These are phyloP conservation scores for Neurospora pannonica DNA, from an alignment of 495 filamentous ascomycete genomes.

Conservation along the genomic window DNA sequence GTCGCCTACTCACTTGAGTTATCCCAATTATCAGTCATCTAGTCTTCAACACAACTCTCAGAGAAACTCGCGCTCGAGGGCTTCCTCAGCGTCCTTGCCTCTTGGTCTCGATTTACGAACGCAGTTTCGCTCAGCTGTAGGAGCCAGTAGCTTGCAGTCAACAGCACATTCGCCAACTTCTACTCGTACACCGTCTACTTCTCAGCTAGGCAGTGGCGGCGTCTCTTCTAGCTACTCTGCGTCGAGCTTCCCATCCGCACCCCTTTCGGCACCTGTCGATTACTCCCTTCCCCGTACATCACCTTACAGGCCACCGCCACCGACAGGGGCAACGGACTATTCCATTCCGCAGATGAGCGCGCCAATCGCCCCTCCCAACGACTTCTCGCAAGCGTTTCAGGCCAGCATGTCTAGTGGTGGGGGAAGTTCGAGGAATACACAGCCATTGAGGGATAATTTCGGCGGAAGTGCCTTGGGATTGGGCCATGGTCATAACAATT, in stretches of 20 bases:
- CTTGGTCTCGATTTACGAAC: constrained; percentile 37
- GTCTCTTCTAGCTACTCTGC: constrained; percentile 37
- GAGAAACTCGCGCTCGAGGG: constrained; percentile 34
- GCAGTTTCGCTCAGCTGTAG: constrained; percentile 37
- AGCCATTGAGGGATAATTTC: constrained; percentile 36
- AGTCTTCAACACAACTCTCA: constrained; percentile 35
- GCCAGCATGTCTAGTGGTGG: constrained; percentile 31
- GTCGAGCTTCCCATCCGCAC: constrained; percentile 40
- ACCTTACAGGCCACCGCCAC: constrained; percentile 18
- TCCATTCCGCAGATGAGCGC: constrained; percentile 47
- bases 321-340: constrained; percentile 33
- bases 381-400: constrained; percentile 43
- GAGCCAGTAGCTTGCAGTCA: constrained; percentile 29
- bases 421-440: constrained; percentile 27
- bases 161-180: constrained; percentile 28
- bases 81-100: constrained; percentile 37
- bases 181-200: constrained; percentile 26
- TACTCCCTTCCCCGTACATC: constrained; percentile 42
- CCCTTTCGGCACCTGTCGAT: constrained; percentile 43
- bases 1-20: constrained; percentile 38
- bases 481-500: constrained; percentile 25
- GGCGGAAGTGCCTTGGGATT: constrained; percentile 27
- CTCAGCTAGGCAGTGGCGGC: constrained; percentile 26
- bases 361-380: constrained; percentile 42
- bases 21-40: constrained; percentile 28